Percentiles rank a stretch among this genome's conserved stretches.
Evolutionary conservation across 768 basidiomycete genomes (phyloP).

Genomic region (Tulasnella sp.): DNA sequence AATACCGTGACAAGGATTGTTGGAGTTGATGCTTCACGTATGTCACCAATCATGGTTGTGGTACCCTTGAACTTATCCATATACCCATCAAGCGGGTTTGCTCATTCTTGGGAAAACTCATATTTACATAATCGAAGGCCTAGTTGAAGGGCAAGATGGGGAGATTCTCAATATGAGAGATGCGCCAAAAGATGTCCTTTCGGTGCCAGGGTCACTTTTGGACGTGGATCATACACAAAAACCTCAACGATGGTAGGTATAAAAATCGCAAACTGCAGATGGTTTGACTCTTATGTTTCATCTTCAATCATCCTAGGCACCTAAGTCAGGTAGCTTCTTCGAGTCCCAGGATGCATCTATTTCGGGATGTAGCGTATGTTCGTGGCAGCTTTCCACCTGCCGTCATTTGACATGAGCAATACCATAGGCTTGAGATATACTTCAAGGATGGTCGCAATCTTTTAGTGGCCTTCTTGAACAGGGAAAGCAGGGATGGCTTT

Average conservation of each 20-base stretch:
- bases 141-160: constrained; percentile 74
- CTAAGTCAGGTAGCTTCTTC: constrained; percentile 66
- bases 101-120: constrained; percentile 77
- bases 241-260: constrained; percentile 64
- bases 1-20: constrained; percentile 76
- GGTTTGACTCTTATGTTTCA: neutral
- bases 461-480: constrained; percentile 66
- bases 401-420: neutral
- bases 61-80: neutral
- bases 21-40: constrained; percentile 87
- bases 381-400: no score
- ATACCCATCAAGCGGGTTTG: constrained; percentile 48
- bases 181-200: constrained; percentile 67
- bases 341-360: constrained; percentile 73
- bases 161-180: constrained; percentile 82
- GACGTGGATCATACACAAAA: constrained; percentile 68
- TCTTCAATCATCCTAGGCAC: constrained; percentile 36
- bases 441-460: constrained; percentile 86
- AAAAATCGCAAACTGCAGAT: neutral
- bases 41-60: constrained; percentile 24
- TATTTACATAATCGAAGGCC: constrained; percentile 80
- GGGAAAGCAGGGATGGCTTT: constrained; percentile 39
- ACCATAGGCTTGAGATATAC: constrained; percentile 68
- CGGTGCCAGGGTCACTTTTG: constrained; percentile 71
- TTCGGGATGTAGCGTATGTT: constrained; percentile 84